Percentiles rank a stretch among this genome's conserved stretches.
Conservation (phyloP, 257 asterid genomes). For the Ballota nigra region DNA sequence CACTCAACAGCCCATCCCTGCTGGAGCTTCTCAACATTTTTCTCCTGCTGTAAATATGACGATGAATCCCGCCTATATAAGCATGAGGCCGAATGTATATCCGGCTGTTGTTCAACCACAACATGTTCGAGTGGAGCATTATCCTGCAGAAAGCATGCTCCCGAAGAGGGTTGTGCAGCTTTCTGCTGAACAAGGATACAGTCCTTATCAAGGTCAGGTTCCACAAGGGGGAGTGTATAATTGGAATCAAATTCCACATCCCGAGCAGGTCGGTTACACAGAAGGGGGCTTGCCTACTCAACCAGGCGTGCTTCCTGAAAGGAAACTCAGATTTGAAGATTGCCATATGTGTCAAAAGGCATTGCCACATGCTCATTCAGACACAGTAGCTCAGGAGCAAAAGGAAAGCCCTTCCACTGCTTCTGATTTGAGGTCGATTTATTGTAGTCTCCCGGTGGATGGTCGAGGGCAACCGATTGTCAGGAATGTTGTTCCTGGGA, state of each 20-base stretch:
- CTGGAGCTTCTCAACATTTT: conserved; percentile 56
- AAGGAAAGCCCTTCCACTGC: conserved; percentile 50
- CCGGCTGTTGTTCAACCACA: conserved; percentile 51
- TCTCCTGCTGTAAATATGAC: conserved; percentile 63
- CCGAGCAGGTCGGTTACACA: conserved; percentile 43
- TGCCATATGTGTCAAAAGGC: conserved; percentile 90
- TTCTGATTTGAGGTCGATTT: conserved; percentile 45
- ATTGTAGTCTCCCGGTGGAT: conserved; percentile 62
- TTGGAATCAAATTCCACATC: conserved; percentile 66
- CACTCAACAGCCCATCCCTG: conserved; percentile 48
- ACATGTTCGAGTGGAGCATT: conserved; percentile 57
- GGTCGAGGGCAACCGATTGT: conserved; percentile 52
- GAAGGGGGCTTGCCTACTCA: conserved; percentile 44
- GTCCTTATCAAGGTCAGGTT: conserved; percentile 45
- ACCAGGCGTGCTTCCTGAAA: conserved; percentile 38
- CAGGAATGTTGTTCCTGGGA: conserved; percentile 40
- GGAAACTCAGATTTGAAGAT: conserved; percentile 43
- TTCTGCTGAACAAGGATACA: conserved; percentile 61
- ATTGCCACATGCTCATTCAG: conserved; percentile 97
- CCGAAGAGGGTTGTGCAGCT: conserved; percentile 57
- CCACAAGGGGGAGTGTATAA: conserved; percentile 51
- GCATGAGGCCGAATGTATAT: conserved; percentile 50
- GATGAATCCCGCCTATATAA: conserved; percentile 57
- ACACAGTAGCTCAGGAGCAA: conserved; percentile 62
- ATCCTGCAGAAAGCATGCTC: conserved; percentile 48